phyloP scores from a whole-genome alignment of 2,329 filamentous ascomycete genomes.

The Alternaria sp. region DNA sequence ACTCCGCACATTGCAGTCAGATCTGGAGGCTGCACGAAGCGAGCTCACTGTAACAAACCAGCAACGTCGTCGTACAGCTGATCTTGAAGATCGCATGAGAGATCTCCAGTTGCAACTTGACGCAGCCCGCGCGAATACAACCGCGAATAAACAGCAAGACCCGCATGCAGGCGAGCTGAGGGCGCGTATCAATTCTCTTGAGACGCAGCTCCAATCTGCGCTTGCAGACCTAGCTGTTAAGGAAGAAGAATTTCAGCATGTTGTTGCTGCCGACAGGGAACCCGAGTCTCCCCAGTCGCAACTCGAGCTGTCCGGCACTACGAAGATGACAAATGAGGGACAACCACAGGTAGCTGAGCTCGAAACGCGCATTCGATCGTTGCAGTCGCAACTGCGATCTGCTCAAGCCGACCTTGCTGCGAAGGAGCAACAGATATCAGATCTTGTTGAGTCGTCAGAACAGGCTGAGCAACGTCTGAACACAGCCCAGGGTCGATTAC shows the following conservation, averaged over 20 bases:
- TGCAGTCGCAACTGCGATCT: slow-evolving; percentile 30
- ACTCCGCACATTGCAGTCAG: slow-evolving; percentile 24
- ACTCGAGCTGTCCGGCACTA: neutral
- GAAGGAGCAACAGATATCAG: slow-evolving; percentile 36
- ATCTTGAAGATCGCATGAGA: neutral
- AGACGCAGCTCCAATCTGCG: neutral
- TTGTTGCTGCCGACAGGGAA: neutral
- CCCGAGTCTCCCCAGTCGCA: neutral
- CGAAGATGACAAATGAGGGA: neutral
- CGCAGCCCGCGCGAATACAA: neutral
- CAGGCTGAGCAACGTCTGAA: slow-evolving; percentile 31
- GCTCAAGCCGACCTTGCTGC: slow-evolving; percentile 21
- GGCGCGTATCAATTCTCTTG: slow-evolving; percentile 9
- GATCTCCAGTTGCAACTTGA: slow-evolving; percentile 1
- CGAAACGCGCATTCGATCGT: slow-evolving; percentile 2
- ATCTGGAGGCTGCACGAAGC: slow-evolving; percentile 19
- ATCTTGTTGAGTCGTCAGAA: slow-evolving; percentile 33
- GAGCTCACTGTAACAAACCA: neutral
- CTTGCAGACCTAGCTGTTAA: slow-evolving; percentile 1
- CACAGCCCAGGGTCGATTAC: slow-evolving; percentile 36
- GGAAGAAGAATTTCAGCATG: neutral
- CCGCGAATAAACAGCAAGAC: slow-evolving; percentile 7
- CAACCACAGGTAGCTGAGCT: slow-evolving; percentile 8
- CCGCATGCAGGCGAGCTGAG: slow-evolving; percentile 11
- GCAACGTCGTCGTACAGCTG: neutral